Percentiles rank a stretch among this genome's conserved stretches.
phyloP scores from a whole-genome alignment of 2,329 filamentous ascomycete genomes.

The Geosmithia morbida region DNA sequence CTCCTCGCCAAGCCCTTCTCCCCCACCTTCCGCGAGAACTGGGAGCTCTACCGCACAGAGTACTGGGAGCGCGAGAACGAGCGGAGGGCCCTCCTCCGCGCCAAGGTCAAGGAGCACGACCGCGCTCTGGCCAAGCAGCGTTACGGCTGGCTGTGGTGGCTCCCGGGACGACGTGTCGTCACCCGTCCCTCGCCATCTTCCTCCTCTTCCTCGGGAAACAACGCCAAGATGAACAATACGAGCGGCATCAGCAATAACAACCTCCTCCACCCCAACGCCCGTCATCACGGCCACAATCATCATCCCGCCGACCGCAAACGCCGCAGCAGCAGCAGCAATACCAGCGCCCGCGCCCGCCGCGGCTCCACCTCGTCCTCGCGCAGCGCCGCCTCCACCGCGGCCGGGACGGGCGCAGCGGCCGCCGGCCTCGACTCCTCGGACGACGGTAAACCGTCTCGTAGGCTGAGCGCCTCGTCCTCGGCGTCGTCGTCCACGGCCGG shows the following conservation, averaged over 20 bases:
- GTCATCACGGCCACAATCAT: constrained; percentile 20
- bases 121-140: constrained; percentile 52
- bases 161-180: constrained; percentile 43
- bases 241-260: too few relatives aligned
- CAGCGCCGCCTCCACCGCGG: constrained; percentile 32
- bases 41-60: constrained; percentile 85
- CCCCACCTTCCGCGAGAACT: constrained; percentile 87
- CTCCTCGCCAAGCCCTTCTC: constrained; percentile 91
- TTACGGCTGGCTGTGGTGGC: constrained; percentile 75
- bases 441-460: constrained; percentile 3
- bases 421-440: constrained; percentile 22
- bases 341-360: constrained; percentile 21
- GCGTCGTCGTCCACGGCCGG: constrained; percentile 26
- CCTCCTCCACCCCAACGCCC: constrained; percentile 11
- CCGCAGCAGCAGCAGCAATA: constrained; percentile 33
- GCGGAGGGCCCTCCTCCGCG: constrained; percentile 57
- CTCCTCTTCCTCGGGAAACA: constrained; percentile 16
- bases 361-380: constrained; percentile 36
- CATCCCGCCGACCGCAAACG: constrained; percentile 25
- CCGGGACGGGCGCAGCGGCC: constrained; percentile 6
- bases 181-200: constrained; percentile 8
- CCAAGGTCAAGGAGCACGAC: constrained; percentile 55
- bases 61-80: constrained; percentile 98
- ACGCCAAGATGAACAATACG: constrained; percentile 8
- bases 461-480: not conserved